These are phyloP conservation scores for Lichtheimia ramosa DNA, from an alignment of 371 early-diverging fungal genomes.

Conservation along the genomic window DNA sequence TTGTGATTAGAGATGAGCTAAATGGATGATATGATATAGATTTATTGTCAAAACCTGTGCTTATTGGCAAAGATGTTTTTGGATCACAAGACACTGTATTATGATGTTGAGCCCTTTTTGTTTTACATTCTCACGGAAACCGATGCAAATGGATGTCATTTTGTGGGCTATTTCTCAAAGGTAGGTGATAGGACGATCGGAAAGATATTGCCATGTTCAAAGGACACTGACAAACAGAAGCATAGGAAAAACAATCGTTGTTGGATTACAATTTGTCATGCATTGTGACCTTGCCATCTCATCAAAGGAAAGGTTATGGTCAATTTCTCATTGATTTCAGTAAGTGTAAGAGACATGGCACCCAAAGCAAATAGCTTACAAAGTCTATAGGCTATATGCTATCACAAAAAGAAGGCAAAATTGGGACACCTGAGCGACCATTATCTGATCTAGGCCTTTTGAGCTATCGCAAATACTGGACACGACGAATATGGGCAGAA, in stretches of 20 bases:
- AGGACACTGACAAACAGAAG: too few relatives aligned
- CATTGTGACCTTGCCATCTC: slow-evolving; percentile 94
- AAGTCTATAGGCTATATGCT: slow-evolving; percentile 76
- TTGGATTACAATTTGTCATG: slow-evolving; percentile 98
- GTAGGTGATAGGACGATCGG: slow-evolving; percentile 26
- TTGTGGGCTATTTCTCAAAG: slow-evolving; percentile 99
- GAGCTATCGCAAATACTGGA: slow-evolving; percentile 92
- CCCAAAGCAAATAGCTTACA: background rate
- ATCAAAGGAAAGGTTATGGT: slow-evolving; percentile 98
- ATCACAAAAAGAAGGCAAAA: slow-evolving; percentile 82
- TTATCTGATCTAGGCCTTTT: slow-evolving; percentile 97
- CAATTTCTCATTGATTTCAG: slow-evolving; percentile 96
- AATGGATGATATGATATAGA: background rate
- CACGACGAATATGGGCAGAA: slow-evolving; percentile 34
- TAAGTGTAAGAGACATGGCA: slow-evolving; percentile 28
- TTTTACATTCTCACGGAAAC: slow-evolving; percentile 94
- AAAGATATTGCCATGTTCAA: too few relatives aligned
- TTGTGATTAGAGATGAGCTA: background rate
- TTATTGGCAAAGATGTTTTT: slow-evolving; percentile 98
- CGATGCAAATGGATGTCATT: slow-evolving; percentile 82
- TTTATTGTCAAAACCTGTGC: slow-evolving; percentile 78
- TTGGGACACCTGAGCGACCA: slow-evolving; percentile 98
- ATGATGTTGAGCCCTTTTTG: slow-evolving; percentile 99
- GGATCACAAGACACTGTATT: slow-evolving; percentile 99
- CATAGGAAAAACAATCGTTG: slow-evolving; percentile 88